Conservation (phyloP, 2,329 filamentous ascomycete species). For the Metarhizium sp. region DNA sequence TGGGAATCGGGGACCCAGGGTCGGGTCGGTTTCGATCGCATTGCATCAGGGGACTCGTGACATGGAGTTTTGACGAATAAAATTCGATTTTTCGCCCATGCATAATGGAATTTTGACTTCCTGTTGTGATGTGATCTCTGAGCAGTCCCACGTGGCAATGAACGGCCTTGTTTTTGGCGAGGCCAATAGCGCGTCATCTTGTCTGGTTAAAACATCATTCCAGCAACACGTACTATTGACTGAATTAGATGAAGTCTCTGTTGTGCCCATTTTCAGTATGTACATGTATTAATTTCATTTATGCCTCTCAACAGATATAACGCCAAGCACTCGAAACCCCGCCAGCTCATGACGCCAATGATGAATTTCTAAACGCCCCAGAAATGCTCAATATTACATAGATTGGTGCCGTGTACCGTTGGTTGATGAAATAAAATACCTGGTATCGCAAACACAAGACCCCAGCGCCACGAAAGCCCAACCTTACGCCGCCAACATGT, state of each 20-base stretch:
- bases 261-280: not conserved
- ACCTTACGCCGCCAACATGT: constrained; percentile 28
- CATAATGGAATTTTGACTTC: not conserved
- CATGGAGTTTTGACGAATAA: constrained; percentile 30
- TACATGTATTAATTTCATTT: not conserved
- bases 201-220: not conserved
- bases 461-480: not conserved
- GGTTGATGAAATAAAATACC: not conserved
- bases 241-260: not conserved
- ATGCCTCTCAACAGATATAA: not conserved
- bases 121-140: not conserved
- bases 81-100: constrained; percentile 26
- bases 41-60: constrained; percentile 31
- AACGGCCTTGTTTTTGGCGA: not conserved
- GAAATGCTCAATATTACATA: constrained; percentile 1
- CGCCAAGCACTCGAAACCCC: not conserved
- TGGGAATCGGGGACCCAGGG: constrained; percentile 16
- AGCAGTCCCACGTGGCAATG: not conserved
- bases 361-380: not conserved
- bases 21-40: constrained; percentile 28
- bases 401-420: not conserved
- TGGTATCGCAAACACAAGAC: constrained; percentile 1
- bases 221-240: not conserved
- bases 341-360: not conserved
- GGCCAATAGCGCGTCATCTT: not conserved